Percentiles rank a stretch among this genome's conserved stretches.
These are phyloP conservation scores for Pestalotiopsis sp. DNA, from an alignment of 2,329 filamentous ascomycete genomes.

Conservation along the genomic window DNA sequence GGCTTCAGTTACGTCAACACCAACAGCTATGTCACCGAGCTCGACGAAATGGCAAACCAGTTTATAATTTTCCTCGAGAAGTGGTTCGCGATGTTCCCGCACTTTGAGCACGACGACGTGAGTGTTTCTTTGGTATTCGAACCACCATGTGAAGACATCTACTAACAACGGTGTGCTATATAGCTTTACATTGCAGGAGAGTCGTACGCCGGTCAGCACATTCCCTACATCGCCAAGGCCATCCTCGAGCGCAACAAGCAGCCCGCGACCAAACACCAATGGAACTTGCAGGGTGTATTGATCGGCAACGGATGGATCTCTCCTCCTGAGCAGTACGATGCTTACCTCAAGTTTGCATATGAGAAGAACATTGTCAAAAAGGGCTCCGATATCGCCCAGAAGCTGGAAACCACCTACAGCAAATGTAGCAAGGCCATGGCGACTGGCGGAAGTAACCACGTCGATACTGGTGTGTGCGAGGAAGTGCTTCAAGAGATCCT, in stretches of 20 bases:
- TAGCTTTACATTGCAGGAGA: slow-evolving; percentile 95
- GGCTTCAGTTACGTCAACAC: slow-evolving; percentile 96
- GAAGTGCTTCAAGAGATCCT: slow-evolving; percentile 75
- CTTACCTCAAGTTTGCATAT: slow-evolving; percentile 83
- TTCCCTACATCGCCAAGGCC: slow-evolving; percentile 92
- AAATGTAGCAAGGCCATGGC: slow-evolving; percentile 68
- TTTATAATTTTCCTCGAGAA: slow-evolving; percentile 89
- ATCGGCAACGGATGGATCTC: slow-evolving; percentile 99
- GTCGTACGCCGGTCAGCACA: slow-evolving; percentile 95
- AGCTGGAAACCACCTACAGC: slow-evolving; percentile 69
- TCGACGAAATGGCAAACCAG: slow-evolving; percentile 86
- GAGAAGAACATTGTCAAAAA: slow-evolving; percentile 72
- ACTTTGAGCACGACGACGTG: slow-evolving; percentile 91
- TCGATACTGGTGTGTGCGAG: slow-evolving; percentile 77
- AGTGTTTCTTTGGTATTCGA: slow-evolving; percentile 34
- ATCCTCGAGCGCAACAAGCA: slow-evolving; percentile 85
- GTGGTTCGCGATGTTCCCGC: slow-evolving; percentile 87
- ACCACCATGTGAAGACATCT: background rate
- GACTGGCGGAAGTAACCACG: slow-evolving; percentile 51
- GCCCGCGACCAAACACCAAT: slow-evolving; percentile 51
- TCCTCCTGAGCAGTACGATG: slow-evolving; percentile 83
- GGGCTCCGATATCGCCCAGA: slow-evolving; percentile 63
- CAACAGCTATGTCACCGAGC: slow-evolving; percentile 81
- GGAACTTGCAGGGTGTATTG: slow-evolving; percentile 82
- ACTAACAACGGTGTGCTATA: background rate